Evolutionary conservation across 2,329 filamentous ascomycete genomes (phyloP).

Genomic region (Cercospora sesami): DNA sequence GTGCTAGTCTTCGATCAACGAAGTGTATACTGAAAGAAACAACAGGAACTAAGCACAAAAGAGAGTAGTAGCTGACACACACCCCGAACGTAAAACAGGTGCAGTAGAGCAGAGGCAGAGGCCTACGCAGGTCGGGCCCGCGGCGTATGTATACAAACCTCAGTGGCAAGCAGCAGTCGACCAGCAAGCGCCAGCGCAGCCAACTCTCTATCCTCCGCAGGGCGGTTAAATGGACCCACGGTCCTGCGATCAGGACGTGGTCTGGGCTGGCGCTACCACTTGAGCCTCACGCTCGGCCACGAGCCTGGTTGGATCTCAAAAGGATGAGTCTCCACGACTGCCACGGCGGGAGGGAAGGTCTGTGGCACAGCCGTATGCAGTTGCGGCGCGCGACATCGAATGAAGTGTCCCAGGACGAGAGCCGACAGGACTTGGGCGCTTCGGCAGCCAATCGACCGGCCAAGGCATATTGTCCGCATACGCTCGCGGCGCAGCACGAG

Average conservation of each 20-base stretch:
- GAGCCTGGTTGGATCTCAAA: slow-evolving; percentile 27
- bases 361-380: slow-evolving; percentile 19
- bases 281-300: slow-evolving; percentile 29
- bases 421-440: slow-evolving; percentile 24
- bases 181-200: slow-evolving; percentile 26
- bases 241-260: slow-evolving; percentile 29
- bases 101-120: slow-evolving; percentile 26
- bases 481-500: neutral
- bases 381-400: slow-evolving; percentile 14
- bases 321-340: slow-evolving; percentile 21
- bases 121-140: slow-evolving; percentile 25
- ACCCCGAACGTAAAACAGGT: slow-evolving; percentile 26
- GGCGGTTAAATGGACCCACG: slow-evolving; percentile 35
- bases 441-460: slow-evolving; percentile 20
- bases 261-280: slow-evolving; percentile 36
- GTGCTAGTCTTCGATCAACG: slow-evolving; percentile 49
- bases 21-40: slow-evolving; percentile 34
- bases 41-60: slow-evolving; percentile 30
- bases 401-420: slow-evolving; percentile 13
- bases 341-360: slow-evolving; percentile 5
- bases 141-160: slow-evolving; percentile 32
- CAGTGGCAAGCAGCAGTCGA: slow-evolving; percentile 14
- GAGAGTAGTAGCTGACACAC: slow-evolving; percentile 28
- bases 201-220: slow-evolving; percentile 25
- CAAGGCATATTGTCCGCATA: slow-evolving; percentile 7